Percentiles rank a stretch among this genome's conserved stretches.
Conservation (phyloP, 306 rosid species). For the Prunus persica region Prunus_persica_NCBIv2 NC_034009.1:46037501-46038000, state of each 20-base stretch:
- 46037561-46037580: slow-evolving; percentile 61
- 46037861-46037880: slow-evolving; percentile 81
- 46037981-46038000: background rate
- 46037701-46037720: background rate
- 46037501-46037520: slow-evolving; percentile 57
- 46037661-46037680: slow-evolving; percentile 7
- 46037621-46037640: slow-evolving; percentile 80
- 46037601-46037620: slow-evolving; percentile 60
- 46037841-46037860: slow-evolving; percentile 82
- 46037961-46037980: background rate
- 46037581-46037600: slow-evolving; percentile 61
- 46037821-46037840: slow-evolving; percentile 93
- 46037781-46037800: slow-evolving; percentile 72
- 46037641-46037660: slow-evolving; percentile 47
- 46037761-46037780: slow-evolving; percentile 40
- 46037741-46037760: background rate
- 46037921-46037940: background rate
- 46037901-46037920: slow-evolving; percentile 70
- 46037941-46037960: background rate
- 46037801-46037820: slow-evolving; percentile 91
- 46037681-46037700: background rate
- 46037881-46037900: slow-evolving; percentile 92
- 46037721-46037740: background rate
- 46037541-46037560: slow-evolving; percentile 56
- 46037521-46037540: slow-evolving; percentile 59